Base-by-base conservation (phyloP, 2,329 filamentous ascomycete species). In the Geosmithia flava region DNA sequence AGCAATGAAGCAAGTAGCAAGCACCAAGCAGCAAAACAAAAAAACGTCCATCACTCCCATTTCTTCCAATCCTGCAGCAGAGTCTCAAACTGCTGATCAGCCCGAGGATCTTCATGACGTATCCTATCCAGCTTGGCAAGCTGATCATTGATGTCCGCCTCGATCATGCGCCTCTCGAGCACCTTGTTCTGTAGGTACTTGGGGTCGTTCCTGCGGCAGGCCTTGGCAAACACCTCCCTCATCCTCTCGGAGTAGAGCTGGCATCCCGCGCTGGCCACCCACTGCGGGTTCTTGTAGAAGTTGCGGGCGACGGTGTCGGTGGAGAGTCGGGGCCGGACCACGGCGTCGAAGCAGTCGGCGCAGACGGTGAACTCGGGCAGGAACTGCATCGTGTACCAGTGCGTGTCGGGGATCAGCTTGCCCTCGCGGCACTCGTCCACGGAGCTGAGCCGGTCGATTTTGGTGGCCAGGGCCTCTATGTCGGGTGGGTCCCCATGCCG, bases 331-430 rank as follows among this genome's bases (percentile, higher is more conserved):
- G 89, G 88, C 63, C 76, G 79, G n/a, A 95, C 78, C 1, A 87
- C 76, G 20, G 87, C 81, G 16, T 87, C 78, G 60, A 85, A 95
- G 62, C 90, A 97, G 62, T 91, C 87, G 53, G 85, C 80, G 63
- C 90, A 97, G 3, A 95, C 83, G 1, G 85, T 88, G 56, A 95
- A 80, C 45, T 89, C 78, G 0, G 85, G 86, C 0, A 94, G 68
- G 15, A 77, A 71, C 1, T 85, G 79, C 62, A 94, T 87, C 48
- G 77, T 81, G 62, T 94, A 82, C 90, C 90, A 96, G 40, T 74
- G 68, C 13, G 72, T 75, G 48, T 79, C 74, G n/a, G 70, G 62
- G 2, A 84, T 64, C 4, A 79, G 71, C n/a, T 71, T 75, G 58
- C 85, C 80, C 33, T 79, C 73, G 19, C 70, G 68, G 59, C 87